Evolutionary conservation across 2,329 filamentous ascomycete genomes (phyloP), one percentile per base, ranked within the genome.

Genomic region (Aspergillus ibericus): DNA sequence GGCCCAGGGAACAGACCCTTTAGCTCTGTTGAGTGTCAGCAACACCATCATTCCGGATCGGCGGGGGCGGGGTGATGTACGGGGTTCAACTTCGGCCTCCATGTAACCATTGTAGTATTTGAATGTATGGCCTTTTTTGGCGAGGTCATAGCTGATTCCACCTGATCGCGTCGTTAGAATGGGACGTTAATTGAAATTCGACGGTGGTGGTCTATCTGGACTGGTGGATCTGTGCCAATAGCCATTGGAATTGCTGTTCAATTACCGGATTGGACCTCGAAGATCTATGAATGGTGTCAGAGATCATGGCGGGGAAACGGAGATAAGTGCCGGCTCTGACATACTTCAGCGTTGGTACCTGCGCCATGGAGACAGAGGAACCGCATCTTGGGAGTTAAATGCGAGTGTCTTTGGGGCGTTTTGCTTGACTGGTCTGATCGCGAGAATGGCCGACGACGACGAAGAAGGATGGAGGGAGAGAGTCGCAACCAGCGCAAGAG

Each of bases 291-390:
- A 18, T 20, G 25, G 13, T 16, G 34, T 55, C 29, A 48, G 29
- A 32, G 29, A 10, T 44, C 18, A 42, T 35, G 40, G 22, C 22
- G 36, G 35, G 50, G 36, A 42, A 42, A 29, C 16, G 20, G 16
- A 42, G 36, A 44, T 18, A 25, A 44, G 15, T 18, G 20, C 16
- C 10, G 22, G 20, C 32, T n/a, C 15, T 25, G 25, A 55, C 61
- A 36, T 69, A 72, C 71, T 60, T 73, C 70, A 38, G 60, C 61
- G 57, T 69, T 72, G 52, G 71, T 73, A 48, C 69, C 66, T 3
- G 65, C 66, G 40, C 70, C 70, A 48, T 73, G 71, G 15, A 73
- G 59, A 66, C 71, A 73, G 29, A 73, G 65, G 36, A 73, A 73
- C 8, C 66, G 67, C 71, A 73, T 73, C 16, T 16, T 66, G 53